Evolutionary conservation across 257 asterid genomes (phyloP).

Genomic region (Fraxinus americana): DNA sequence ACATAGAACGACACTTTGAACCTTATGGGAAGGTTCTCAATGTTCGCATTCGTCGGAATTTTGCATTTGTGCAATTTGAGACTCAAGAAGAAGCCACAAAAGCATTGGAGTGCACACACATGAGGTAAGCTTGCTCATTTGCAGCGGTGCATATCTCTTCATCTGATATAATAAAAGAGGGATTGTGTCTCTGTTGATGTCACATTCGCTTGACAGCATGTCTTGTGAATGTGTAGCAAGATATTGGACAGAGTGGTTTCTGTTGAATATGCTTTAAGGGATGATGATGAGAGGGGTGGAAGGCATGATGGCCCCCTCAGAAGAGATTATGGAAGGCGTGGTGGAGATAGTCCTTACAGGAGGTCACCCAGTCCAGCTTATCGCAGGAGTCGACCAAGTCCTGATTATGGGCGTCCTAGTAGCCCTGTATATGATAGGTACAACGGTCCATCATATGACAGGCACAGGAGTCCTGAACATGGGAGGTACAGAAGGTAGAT

Average conservation of each 20-base stretch:
- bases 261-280: slow-evolving; percentile 91
- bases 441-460: slow-evolving; percentile 28
- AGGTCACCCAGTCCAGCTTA: slow-evolving; percentile 72
- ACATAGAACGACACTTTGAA: slow-evolving; percentile 88
- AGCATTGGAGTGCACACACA: slow-evolving; percentile 88
- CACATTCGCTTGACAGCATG: slow-evolving; percentile 11
- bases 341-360: slow-evolving; percentile 49
- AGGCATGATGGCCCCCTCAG: slow-evolving; percentile 53
- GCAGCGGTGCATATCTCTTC: not conserved
- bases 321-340: slow-evolving; percentile 60
- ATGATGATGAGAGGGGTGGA: slow-evolving; percentile 79
- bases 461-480: slow-evolving; percentile 42
- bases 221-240: slow-evolving; percentile 55
- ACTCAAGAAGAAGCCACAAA: slow-evolving; percentile 90
- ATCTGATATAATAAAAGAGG: not conserved
- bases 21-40: slow-evolving; percentile 79
- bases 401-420: slow-evolving; percentile 39
- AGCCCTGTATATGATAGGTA: slow-evolving; percentile 42
- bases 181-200: not conserved
- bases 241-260: slow-evolving; percentile 84
- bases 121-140: slow-evolving; percentile 54
- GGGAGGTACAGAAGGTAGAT: slow-evolving; percentile 24
- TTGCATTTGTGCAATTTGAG: slow-evolving; percentile 93
- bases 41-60: slow-evolving; percentile 82
- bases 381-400: slow-evolving; percentile 69